Conservation (phyloP, 371 early-diverging fungal species). For the Mucor velutinosus region DNA sequence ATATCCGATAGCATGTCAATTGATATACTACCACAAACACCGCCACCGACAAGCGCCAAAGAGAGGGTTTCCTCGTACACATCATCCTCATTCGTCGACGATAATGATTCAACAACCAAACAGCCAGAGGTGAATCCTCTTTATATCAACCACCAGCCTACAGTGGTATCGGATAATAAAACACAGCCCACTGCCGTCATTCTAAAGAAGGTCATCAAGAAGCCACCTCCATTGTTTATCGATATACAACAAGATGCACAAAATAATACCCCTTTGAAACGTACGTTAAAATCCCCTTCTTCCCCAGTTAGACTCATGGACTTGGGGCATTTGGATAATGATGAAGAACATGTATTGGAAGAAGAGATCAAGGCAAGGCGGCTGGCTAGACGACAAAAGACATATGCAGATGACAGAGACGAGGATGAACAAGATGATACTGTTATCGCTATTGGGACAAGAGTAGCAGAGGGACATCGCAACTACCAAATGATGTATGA, state of each 20-base stretch:
- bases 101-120: neutral
- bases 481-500: conserved; percentile 94
- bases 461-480: conserved; percentile 67
- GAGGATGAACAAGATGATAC: conserved; percentile 53
- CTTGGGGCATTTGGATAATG: conserved; percentile 33
- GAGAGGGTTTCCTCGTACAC: neutral
- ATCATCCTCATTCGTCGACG: neutral
- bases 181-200: neutral
- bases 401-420: conserved; percentile 19
- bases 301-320: conserved; percentile 9
- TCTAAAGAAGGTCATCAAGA: neutral
- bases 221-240: conserved; percentile 5
- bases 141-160: neutral
- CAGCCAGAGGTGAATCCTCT: neutral
- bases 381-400: conserved; percentile 24
- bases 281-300: conserved; percentile 11
- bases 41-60: neutral
- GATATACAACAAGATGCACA: conserved; percentile 1
- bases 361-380: conserved; percentile 39
- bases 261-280: neutral
- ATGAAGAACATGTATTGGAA: conserved; percentile 32
- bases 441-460: conserved; percentile 61
- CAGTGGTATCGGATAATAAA: conserved; percentile 9
- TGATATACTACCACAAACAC: neutral
- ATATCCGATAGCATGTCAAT: conserved; percentile 2